These are phyloP conservation scores for Cryptococcus sp. DNA, from an alignment of 1,284 basidiomycete species.

Conservation along the genomic window DNA sequence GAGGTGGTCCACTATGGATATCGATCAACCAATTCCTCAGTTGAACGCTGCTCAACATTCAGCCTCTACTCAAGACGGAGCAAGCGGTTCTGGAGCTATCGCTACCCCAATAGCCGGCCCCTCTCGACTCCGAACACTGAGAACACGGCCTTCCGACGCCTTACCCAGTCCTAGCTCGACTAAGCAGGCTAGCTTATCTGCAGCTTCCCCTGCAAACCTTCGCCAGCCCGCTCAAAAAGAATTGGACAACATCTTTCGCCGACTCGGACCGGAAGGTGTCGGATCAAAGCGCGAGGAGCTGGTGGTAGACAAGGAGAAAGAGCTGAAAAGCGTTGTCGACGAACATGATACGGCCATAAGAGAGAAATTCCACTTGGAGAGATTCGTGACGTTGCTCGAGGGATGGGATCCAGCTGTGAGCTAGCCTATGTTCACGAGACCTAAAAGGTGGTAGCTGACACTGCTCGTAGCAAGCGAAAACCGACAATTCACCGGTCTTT, in stretches of 20 bases:
- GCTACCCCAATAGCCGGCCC: background rate
- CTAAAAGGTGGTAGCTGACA: background rate
- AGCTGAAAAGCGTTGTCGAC: constrained; percentile 64
- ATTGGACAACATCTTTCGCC: constrained; percentile 22
- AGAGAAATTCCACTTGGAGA: constrained; percentile 81
- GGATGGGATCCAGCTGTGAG: constrained; percentile 71
- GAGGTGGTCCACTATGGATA: constrained; percentile 37
- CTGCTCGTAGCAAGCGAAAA: constrained; percentile 64
- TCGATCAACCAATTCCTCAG: background rate
- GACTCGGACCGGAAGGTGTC: constrained; percentile 33
- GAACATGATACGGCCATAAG: constrained; percentile 76
- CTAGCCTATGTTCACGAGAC: constrained; percentile 2
- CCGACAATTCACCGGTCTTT: constrained; percentile 71
- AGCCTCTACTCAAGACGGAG: background rate
- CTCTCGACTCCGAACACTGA: constrained; percentile 13
- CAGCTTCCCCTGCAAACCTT: background rate
- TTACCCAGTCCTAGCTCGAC: background rate
- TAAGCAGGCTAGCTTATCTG: background rate
- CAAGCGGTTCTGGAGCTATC: no score
- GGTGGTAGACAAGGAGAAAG: constrained; percentile 61
- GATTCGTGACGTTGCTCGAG: constrained; percentile 68
- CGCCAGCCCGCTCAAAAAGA: constrained; percentile 24
- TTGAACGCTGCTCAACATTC: background rate
- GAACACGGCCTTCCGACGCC: constrained; percentile 24
- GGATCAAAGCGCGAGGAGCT: constrained; percentile 52